These are phyloP conservation scores for Paecilomyces formosus DNA, from an alignment of 2,329 filamentous ascomycete species.

Conservation along the genomic window DNA sequence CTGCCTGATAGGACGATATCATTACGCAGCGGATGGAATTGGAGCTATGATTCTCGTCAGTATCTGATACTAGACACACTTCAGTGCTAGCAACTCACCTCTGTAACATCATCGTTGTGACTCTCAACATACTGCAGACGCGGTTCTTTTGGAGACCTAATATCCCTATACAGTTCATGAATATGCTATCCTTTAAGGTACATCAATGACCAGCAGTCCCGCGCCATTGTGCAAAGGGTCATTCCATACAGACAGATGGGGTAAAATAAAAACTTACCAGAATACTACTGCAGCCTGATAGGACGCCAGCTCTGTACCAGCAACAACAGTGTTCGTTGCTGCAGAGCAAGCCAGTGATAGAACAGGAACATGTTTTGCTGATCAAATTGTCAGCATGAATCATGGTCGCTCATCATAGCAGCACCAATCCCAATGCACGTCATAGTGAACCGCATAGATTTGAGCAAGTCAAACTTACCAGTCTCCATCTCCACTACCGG, in stretches of 20 bases:
- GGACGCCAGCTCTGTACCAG: conserved; percentile 48
- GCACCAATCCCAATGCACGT: not conserved
- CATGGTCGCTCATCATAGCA: not conserved
- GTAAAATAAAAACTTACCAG: conserved; percentile 32
- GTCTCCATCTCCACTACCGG: conserved; percentile 27
- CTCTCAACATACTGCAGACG: conserved; percentile 38
- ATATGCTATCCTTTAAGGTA: conserved; percentile 1
- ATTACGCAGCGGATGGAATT: conserved; percentile 46
- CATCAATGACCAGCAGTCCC: not conserved
- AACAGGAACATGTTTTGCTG: conserved; percentile 43
- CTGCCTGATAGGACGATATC: conserved; percentile 52
- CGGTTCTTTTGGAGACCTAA: conserved; percentile 28
- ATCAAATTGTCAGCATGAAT: conserved; percentile 1
- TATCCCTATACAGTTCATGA: conserved; percentile 33
- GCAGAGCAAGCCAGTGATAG: conserved; percentile 46
- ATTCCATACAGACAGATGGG: not conserved
- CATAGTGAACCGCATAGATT: not conserved
- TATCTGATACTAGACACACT: not conserved
- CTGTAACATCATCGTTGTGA: conserved; percentile 54
- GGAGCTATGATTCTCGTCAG: conserved; percentile 25
- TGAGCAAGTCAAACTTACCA: conserved; percentile 18
- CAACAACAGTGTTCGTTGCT: conserved; percentile 42
- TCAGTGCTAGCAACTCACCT: conserved; percentile 32
- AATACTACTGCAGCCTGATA: conserved; percentile 35
- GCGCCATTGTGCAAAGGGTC: too few species aligned